Base-by-base conservation (phyloP, 2,329 filamentous ascomycete genomes). In the Stagonosporopsis chrysanthemi region DNA sequence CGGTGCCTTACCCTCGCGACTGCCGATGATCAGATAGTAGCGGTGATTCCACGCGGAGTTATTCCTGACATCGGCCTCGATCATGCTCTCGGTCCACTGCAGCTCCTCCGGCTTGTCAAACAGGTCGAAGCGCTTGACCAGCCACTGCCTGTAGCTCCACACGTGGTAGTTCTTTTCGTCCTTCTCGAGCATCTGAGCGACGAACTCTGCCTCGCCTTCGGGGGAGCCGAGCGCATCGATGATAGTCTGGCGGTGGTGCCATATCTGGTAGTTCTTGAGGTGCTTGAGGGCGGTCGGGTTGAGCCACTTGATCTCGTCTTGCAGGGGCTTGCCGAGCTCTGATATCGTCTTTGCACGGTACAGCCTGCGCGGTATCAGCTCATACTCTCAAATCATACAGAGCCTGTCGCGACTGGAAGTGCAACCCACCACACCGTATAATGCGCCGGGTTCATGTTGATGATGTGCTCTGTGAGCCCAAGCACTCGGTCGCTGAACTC, bases 251-350 rank as follows among this genome's bases (percentile, higher is more conserved):
- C 84, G 75, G 79, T 88, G 80, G 86, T 90, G 78, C 85, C 95
- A 99, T 76, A 99, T 99, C 79, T 99, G 95, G 80, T 99, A 99
- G 80, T 98, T 99, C 78, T 99, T 99, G 70, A 96, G 87, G 75
- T 97, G 89, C 55, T 86, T 83, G 49, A 96, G 81, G 11, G 94
- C 91, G 26, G 95, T 87, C 11, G 86, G 81, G 77, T 97, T 96
- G 48, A 99, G 83, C 92, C 94, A 99, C 40, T 81, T 80, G 43
- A 97, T 82, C 77, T 99, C 95, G 57, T 88, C 83, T 2, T 81
- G 78, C 41, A 95, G 80, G 52, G 88, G 80, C 44, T 88, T 83
- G 44, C 84, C 77, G 24, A 96, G 81, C 3, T 86, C 82, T 62
- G 89, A 84, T 45, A 98, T 79, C 50, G 89, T 90, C 70, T 89